A percentile compares a stretch with the other conserved stretches of the same genome.
phyloP scores from a whole-genome alignment of 306 rosid species.

The Adenanthera pavonina region DNA sequence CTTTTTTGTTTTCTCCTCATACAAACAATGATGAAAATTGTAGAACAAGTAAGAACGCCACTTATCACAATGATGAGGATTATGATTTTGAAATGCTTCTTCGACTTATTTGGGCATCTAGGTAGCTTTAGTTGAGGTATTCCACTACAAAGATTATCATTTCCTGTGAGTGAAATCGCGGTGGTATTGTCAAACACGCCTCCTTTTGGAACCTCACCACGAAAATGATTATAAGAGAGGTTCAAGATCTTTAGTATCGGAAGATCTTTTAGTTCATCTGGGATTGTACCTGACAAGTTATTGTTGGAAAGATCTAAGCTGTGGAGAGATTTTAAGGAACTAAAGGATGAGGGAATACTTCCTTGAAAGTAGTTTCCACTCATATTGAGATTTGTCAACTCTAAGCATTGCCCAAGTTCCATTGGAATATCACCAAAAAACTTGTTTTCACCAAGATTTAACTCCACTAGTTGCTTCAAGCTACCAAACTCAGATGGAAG shows the following conservation, averaged over 20 bases:
- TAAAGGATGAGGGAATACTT: slow-evolving; percentile 23
- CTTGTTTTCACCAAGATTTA: not conserved
- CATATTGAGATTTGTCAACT: not conserved
- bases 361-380: slow-evolving; percentile 24
- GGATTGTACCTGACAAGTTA: not conserved
- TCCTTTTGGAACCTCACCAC: not conserved
- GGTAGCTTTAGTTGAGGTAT: not conserved
- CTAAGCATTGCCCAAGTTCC: slow-evolving; percentile 18
- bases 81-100: not conserved
- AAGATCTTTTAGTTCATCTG: not conserved
- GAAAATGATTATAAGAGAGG: not conserved
- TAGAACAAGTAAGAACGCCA: not conserved
- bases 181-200: not conserved
- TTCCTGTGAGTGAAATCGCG: not conserved
- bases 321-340: slow-evolving; percentile 18
- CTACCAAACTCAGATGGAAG: not conserved
- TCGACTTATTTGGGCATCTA: not conserved
- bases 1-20: not conserved
- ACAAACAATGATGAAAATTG: not conserved
- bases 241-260: not conserved
- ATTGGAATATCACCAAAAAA: slow-evolving; percentile 35
- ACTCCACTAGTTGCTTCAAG: not conserved
- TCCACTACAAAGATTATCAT: not conserved
- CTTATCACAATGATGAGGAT: not conserved
- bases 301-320: not conserved